Base-by-base conservation (phyloP, 78 protist species). In the Blattamonas nauphoetae region DNA sequence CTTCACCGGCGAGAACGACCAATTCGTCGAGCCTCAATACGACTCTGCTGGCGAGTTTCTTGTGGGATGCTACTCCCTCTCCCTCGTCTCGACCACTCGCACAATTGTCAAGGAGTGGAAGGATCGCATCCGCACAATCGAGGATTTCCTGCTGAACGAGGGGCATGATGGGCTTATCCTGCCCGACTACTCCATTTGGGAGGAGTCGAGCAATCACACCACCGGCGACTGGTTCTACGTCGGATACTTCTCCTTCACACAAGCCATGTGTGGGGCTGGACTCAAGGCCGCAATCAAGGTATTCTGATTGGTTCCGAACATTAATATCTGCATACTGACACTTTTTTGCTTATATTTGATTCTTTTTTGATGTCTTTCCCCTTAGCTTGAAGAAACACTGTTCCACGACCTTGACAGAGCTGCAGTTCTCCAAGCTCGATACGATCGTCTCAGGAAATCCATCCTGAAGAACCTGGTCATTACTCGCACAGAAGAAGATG, bases 181-280 rank as follows among this genome's bases (percentile, higher is more conserved):
- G 45, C 89, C 89, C n/a, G 89, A 87, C 83, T 87, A 87, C 21
- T 87, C 89, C 41, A 87, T 87, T 43, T 87, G 87, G 86, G 87
- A 4, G 85, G 89, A 87, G 34, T 35, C 63, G 55, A 33, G 55
- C 41, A 3, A 11, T 1, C 89, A 81, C 44, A 1, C 0, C 33
- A 78, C 36, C 1, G 89, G 89, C 42, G 45, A 84, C 21, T 55
- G 87, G 1, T 41, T 87, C 36, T 55, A 80, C 44, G 32, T 45
- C 55, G 81, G 45, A 2, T 81, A 82, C 45, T 87, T 33, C 64
- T n/a, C 89, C 2, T 87, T 87, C 85, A 43, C 87, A 21, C 87
- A 87, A 1, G 4, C 82, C 46, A 78, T 87, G 81, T 2, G 45
- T 1, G 0, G 2, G 11, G 82, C 78, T 4, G 89, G 89, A 32